Base-by-base conservation (phyloP, 768 basidiomycete species). In the Agrocybe chaxingu region DNA sequence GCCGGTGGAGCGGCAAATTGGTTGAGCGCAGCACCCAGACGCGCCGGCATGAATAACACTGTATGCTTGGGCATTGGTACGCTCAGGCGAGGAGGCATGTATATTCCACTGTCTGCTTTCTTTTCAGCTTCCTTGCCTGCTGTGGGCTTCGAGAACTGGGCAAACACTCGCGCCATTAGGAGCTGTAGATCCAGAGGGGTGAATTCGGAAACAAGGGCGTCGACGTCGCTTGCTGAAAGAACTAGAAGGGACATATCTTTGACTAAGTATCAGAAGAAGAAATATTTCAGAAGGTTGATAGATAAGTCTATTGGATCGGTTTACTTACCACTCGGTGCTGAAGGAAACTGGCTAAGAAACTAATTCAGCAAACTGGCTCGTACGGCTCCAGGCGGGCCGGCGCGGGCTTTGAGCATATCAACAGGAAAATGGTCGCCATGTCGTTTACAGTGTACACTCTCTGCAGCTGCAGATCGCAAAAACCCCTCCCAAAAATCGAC, bases 21-120 rank as follows among this genome's bases (percentile, higher is more conserved):
- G 61, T 36, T 3, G 42, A 30, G 11, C 3, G 46, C 32, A 40
- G 19, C 35, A 16, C 68, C 62, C 8, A 86, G 71, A 19, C 85
- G 78, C 6, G 89, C 81, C 2, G 93, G 92, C 93, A 96, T 96
- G 66, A 92, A 88, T 2, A 97, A 71, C 0, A 78, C 72, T 1
- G 76, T 84, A 56, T 91, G 82, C 38, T 75, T 71, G 7, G 65
- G 58, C 45, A 77, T 81, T 0, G 71, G 69, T 8, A 93, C 62
- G 0, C 73, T 66, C 0, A 77, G 79, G 43, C 92, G 76, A 47
- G 80, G 85, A 3, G 92, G 92, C 8, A 69, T 71, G 47, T 70
- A 65, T 48, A 63, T 62, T 31, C 50, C 51, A 38, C 50, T 60
- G 48, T 18, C 60, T 39, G 34, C 51, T n/a, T 33, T 39, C 6